These are phyloP conservation scores for Fusarium keratoplasticum DNA, from an alignment of 2,329 filamentous ascomycete species.

Conservation along the genomic window DNA sequence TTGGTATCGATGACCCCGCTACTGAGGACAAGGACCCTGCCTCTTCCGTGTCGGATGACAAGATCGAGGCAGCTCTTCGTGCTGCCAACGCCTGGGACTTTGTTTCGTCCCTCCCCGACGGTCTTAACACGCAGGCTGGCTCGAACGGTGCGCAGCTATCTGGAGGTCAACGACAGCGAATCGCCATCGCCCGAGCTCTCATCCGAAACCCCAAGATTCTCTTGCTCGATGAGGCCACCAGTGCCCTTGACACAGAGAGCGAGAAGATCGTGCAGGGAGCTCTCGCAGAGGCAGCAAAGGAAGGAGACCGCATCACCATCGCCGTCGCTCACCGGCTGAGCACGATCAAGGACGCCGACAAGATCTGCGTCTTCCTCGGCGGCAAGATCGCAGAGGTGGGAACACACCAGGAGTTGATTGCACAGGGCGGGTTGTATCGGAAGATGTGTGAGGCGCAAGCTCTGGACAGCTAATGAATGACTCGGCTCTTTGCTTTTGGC, in stretches of 20 bases:
- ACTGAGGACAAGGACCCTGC: conserved; percentile 7
- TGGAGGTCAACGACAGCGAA: conserved; percentile 75
- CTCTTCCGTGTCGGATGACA: conserved; percentile 37
- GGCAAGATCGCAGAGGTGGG: conserved; percentile 68
- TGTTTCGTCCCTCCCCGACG: conserved; percentile 51
- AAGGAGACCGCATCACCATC: conserved; percentile 62
- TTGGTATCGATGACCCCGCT: conserved; percentile 39
- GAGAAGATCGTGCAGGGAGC: conserved; percentile 76
- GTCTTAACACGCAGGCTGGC: conserved; percentile 70
- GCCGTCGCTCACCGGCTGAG: conserved; percentile 90
- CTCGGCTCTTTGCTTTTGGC: not conserved
- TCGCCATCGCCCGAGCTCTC: conserved; percentile 76
- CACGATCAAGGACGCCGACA: conserved; percentile 82
- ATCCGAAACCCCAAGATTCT: conserved; percentile 42
- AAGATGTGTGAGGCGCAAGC: conserved; percentile 61
- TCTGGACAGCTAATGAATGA: conserved; percentile 42
- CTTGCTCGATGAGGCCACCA: conserved; percentile 43
- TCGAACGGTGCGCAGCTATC: conserved; percentile 74
- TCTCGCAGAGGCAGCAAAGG: conserved; percentile 78
- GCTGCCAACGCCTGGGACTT: conserved; percentile 65
- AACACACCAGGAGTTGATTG: conserved; percentile 66
- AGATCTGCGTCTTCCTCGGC: conserved; percentile 71
- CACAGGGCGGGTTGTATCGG: conserved; percentile 58
- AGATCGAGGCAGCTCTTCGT: conserved; percentile 58
- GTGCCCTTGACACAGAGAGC: conserved; percentile 44